These are phyloP conservation scores for Spergularia azorica DNA, from an alignment of 179 eudicot genomes.

Conservation along the genomic window DNA sequence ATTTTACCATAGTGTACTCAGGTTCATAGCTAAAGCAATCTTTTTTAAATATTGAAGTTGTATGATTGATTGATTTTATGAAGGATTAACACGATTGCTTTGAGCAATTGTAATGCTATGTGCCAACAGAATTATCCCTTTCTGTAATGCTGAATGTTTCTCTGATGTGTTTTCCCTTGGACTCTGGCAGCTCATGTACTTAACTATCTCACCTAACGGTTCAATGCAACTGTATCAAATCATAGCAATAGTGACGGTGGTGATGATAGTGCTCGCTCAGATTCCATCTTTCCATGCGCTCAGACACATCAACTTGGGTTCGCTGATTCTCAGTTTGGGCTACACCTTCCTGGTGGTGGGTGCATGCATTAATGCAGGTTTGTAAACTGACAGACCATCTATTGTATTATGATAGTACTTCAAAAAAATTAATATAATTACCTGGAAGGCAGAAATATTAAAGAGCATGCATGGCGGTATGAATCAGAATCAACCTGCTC, in stretches of 20 bases:
- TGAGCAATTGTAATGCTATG: too few species aligned
- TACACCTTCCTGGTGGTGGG: constrained; percentile 62
- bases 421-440: too few species aligned
- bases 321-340: constrained; percentile 56
- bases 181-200: constrained; percentile 63
- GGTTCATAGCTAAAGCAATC: too few species aligned
- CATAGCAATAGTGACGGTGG: constrained; percentile 62
- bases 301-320: constrained; percentile 42
- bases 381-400: background rate
- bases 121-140: too few species aligned
- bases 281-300: constrained; percentile 51
- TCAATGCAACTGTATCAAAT: constrained; percentile 69
- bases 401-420: background rate
- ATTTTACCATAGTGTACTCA: too few species aligned
- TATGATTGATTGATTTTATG: too few species aligned
- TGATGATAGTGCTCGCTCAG: constrained; percentile 44
- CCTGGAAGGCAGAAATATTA: too few species aligned
- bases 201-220: constrained; percentile 56
- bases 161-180: background rate
- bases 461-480: too few species aligned
- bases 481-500: too few species aligned
- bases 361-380: constrained; percentile 45
- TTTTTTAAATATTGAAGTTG: too few species aligned
- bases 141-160: constrained; percentile 4
- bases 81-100: too few species aligned